phyloP scores from a whole-genome alignment of 202 grass and related monocot species.

The Setaria viridis region DNA sequence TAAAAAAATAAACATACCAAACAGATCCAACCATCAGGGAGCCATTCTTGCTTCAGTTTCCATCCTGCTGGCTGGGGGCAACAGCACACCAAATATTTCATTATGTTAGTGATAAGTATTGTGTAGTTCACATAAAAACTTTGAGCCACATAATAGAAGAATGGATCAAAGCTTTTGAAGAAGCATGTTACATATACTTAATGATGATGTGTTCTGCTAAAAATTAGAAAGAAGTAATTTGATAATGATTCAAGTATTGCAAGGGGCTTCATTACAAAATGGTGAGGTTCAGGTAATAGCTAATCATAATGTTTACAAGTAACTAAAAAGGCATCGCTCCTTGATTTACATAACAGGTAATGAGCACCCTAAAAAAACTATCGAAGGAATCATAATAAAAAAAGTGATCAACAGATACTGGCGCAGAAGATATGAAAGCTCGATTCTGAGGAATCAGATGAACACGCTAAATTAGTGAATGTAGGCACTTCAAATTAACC shows the following conservation, averaged over 20 bases:
- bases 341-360: constrained; percentile 7
- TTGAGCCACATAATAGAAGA: constrained; percentile 12
- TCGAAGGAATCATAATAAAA: constrained; percentile 21
- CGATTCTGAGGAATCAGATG: not conserved
- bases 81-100: constrained; percentile 23
- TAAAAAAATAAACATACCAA: constrained; percentile 60
- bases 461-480: not conserved
- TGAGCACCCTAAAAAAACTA: not conserved
- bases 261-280: constrained; percentile 7
- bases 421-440: not conserved
- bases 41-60: constrained; percentile 80
- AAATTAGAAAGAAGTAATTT: not conserved
- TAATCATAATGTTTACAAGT: constrained; percentile 10
- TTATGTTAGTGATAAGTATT: constrained; percentile 18
- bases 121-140: constrained; percentile 16
- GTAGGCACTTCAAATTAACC: not conserved
- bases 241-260: not conserved
- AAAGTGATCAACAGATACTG: not conserved
- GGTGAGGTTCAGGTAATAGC: not conserved
- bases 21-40: constrained; percentile 84
- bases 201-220: not conserved
- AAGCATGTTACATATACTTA: constrained; percentile 15
- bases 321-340: not conserved
- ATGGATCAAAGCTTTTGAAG: not conserved
- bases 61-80: constrained; percentile 70